phyloP scores from a whole-genome alignment of 108 stramenopile genomes.

The Cylindrotheca closterium region DNA sequence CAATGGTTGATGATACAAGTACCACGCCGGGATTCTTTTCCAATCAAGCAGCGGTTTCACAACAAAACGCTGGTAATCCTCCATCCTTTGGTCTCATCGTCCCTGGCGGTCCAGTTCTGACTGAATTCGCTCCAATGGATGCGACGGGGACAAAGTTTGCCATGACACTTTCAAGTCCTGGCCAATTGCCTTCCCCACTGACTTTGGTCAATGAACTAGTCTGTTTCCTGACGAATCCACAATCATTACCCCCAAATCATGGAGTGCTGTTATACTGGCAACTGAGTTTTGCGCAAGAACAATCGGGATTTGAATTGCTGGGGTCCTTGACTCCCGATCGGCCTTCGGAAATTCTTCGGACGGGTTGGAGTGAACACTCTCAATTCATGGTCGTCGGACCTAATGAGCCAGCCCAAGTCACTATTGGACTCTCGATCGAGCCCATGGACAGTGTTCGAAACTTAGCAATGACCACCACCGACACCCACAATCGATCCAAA shows the following conservation, averaged over 20 bases:
- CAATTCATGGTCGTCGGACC: slow-evolving; percentile 35
- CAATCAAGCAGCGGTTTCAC: background rate
- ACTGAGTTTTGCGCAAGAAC: slow-evolving; percentile 18
- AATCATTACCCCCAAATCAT: slow-evolving; percentile 47
- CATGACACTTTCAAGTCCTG: slow-evolving; percentile 49
- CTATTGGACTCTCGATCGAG: slow-evolving; percentile 76
- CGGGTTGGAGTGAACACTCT: slow-evolving; percentile 77
- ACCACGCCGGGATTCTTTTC: background rate
- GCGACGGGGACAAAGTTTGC: slow-evolving; percentile 64
- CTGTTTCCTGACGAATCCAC: slow-evolving; percentile 54
- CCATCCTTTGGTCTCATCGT: slow-evolving; percentile 60
- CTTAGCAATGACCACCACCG: slow-evolving; percentile 23
- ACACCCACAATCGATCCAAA: slow-evolving; percentile 2
- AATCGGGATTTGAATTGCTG: slow-evolving; percentile 77
- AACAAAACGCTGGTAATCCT: background rate
- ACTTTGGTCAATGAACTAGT: slow-evolving; percentile 68
- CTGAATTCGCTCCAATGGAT: slow-evolving; percentile 69
- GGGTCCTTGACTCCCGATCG: slow-evolving; percentile 51
- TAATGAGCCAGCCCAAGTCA: slow-evolving; percentile 43
- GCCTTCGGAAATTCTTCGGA: slow-evolving; percentile 75
- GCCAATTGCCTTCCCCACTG: slow-evolving; percentile 47
- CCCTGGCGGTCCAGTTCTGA: slow-evolving; percentile 67
- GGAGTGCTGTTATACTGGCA: slow-evolving; percentile 84
- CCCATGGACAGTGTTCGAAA: slow-evolving; percentile 66
- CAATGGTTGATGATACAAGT: slow-evolving; percentile 1